Base-by-base conservation (phyloP, 1,139 yeast genomes). In the Debaryomyces singareniensis region DNA sequence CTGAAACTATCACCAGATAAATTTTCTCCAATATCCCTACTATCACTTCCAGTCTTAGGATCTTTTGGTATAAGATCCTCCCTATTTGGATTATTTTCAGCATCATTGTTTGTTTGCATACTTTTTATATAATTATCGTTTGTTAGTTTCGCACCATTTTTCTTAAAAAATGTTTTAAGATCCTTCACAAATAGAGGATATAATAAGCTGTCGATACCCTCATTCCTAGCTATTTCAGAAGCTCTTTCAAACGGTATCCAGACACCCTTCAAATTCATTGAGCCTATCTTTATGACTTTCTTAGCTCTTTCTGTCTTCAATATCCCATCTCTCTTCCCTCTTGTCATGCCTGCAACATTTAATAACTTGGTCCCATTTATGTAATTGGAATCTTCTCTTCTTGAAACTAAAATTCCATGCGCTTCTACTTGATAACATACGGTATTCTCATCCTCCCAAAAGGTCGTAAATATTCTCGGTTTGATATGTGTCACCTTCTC, bases 251-350 rank as follows among this genome's bases (percentile, higher is more conserved):
- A 68, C 0, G 78, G 78, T 13, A 73, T 62, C 78, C 78, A 72
- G 1, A 72, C 76, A 0, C 71, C 78, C 40, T 72, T 72, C 38
- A 72, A 53, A 39, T 67, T 67, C 75, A 72, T 72, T 2, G 71
- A 58, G 1, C 78, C 78, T 6, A 62, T 60, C 38, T 70, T 70
- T 12, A 72, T 70, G 0, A 72, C 78, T 15, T 45, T 51, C 22
- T 71, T 55, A 3, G 48, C 45, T 37, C 58, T 61, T 38, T 72
- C 78, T 3, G 68, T 51, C 38, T 72, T 72, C 27, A 72, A 65
- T 39, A 91, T 82, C 9, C 97, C 96, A 57, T 89, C 98, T 41
- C 98, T 71, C 40, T 95, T 79, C 10, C 98, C 98, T 40, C 98
- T 72, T 9, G 96, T 86, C 91, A 91, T 84, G 34, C 87, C 91